phyloP scores from a whole-genome alignment of 2,329 filamentous ascomycete species.

The Dactylellina sp. region DNA sequence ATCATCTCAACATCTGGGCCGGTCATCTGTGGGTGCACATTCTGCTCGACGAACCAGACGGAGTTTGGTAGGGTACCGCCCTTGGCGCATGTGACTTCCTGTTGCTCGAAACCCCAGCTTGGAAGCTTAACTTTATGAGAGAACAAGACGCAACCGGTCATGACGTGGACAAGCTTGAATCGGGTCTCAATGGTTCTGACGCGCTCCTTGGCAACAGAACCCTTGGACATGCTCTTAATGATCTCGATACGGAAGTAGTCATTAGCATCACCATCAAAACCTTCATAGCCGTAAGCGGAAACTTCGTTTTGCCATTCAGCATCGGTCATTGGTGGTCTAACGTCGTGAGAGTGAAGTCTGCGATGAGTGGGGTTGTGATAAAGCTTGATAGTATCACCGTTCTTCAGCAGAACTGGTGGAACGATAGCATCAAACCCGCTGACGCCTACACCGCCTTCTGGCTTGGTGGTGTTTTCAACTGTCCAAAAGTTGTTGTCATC shows the following conservation, averaged over 20 bases:
- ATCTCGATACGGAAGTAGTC: conserved; percentile 96
- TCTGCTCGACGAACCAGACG: conserved; percentile 94
- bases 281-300: conserved; percentile 96
- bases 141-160: conserved; percentile 96
- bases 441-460: conserved; percentile 63
- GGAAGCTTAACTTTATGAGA: conserved; percentile 99
- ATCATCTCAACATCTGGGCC: conserved; percentile 84
- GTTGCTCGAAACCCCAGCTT: conserved; percentile 97
- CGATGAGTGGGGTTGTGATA: conserved; percentile 87
- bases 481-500: conserved; percentile 98
- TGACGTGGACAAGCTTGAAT: conserved; percentile 92
- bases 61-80: conserved; percentile 94
- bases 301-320: conserved; percentile 96
- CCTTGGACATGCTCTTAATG: conserved; percentile 85
- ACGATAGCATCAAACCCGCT: conserved; percentile 64
- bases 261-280: conserved; percentile 96
- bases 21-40: conserved; percentile 80
- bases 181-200: conserved; percentile 95
- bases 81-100: conserved; percentile 97
- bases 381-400: conserved; percentile 83
- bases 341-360: conserved; percentile 94
- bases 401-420: conserved; percentile 76
- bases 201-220: conserved; percentile 81
- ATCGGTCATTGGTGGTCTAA: conserved; percentile 86
- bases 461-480: conserved; percentile 95